Evolutionary conservation across 495 filamentous ascomycete species (phyloP).

Genomic region (Tetracladium marchalianum): DNA sequence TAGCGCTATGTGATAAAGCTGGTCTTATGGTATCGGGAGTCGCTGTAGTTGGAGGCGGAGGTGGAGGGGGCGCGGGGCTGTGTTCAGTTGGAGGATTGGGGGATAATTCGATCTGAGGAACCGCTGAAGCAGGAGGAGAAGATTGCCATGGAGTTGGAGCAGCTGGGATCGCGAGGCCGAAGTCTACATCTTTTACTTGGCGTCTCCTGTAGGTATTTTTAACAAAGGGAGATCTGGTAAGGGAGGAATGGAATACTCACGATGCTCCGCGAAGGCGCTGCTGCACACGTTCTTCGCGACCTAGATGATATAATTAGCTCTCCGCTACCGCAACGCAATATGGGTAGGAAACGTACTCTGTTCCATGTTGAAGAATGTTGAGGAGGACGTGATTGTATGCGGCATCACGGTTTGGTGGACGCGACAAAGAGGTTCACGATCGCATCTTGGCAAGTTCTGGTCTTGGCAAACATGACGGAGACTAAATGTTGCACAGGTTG

Average conservation of each 20-base stretch:
- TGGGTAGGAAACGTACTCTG: not conserved
- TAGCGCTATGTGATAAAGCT: constrained; percentile 1
- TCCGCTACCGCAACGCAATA: not conserved
- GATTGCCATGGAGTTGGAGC: constrained; percentile 4
- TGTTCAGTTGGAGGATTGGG: constrained; percentile 1
- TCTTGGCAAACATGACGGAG: too few species aligned
- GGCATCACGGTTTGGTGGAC: too few species aligned
- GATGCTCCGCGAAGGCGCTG: constrained; percentile 19
- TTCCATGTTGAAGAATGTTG: constrained; percentile 4
- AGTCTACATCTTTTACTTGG: constrained; percentile 21
- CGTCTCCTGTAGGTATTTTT: constrained; percentile 9
- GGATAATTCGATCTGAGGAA: constrained; percentile 1
- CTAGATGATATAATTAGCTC: constrained; percentile 10
- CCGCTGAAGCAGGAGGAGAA: not conserved
- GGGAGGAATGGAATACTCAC: constrained; percentile 4
- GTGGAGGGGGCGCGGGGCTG: not conserved
- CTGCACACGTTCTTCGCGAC: constrained; percentile 19
- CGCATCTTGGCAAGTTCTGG: too few species aligned
- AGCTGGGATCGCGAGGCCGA: constrained; percentile 15
- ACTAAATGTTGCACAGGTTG: too few species aligned
- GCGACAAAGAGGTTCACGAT: too few species aligned
- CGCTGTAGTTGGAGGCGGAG: not conserved
- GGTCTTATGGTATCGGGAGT: not conserved
- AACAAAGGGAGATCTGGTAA: not conserved
- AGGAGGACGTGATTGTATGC: not conserved